These are phyloP conservation scores for Phaeosphaeriaceae sp. DNA, from an alignment of 2,329 filamentous ascomycete species.

Conservation along the genomic window DNA sequence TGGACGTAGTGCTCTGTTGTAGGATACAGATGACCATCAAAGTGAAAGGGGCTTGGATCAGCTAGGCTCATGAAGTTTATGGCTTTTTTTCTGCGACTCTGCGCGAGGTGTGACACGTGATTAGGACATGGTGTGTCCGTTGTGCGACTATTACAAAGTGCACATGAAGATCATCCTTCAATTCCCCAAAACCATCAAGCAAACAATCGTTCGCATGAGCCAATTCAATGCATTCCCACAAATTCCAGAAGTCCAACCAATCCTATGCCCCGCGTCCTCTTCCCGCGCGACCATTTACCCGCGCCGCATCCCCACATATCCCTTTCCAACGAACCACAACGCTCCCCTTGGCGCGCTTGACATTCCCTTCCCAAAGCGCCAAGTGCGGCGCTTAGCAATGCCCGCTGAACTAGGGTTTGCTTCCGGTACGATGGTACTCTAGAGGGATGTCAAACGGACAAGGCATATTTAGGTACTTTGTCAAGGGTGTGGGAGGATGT, in stretches of 20 bases:
- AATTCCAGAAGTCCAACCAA: not conserved
- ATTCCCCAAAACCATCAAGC: not conserved
- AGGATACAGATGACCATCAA: too few species aligned
- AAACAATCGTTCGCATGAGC: not conserved
- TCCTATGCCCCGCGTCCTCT: not conserved
- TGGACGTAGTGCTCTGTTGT: too few species aligned
- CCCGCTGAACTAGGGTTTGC: not conserved
- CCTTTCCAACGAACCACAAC: constrained; percentile 2
- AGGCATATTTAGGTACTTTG: not conserved
- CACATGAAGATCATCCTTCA: too few species aligned
- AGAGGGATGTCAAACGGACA: not conserved
- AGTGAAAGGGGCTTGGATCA: too few species aligned
- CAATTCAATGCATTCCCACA: not conserved
- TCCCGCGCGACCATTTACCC: not conserved
- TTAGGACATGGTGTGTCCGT: too few species aligned
- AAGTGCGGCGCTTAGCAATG: not conserved
- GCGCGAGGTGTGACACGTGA: too few species aligned
- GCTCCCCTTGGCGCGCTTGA: constrained; percentile 3
- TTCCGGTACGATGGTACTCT: not conserved
- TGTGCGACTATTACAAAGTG: too few species aligned
- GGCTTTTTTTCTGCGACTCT: too few species aligned
- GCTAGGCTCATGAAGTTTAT: too few species aligned
- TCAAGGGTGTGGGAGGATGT: not conserved
- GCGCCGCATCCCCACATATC: not conserved
- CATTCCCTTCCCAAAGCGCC: not conserved